Percentiles rank a stretch among this genome's conserved stretches.
Conservation (phyloP, 257 asterid genomes). For the Nicotiana undulata region DNA sequence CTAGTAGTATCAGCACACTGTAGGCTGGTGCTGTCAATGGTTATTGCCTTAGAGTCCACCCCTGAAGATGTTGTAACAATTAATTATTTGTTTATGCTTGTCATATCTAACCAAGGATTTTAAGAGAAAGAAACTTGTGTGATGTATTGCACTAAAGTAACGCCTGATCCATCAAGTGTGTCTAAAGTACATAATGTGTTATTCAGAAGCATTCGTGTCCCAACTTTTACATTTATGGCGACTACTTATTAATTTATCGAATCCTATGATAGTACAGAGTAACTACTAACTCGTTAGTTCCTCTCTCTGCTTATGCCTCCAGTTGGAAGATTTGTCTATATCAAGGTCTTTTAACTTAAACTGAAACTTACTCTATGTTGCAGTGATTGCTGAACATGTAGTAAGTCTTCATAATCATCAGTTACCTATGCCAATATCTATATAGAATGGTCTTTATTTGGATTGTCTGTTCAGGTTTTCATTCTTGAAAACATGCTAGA, state of each 20-base stretch:
- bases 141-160: neutral
- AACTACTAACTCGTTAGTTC: neutral
- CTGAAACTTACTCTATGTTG: neutral
- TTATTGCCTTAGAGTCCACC: neutral
- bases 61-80: neutral
- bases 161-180: neutral
- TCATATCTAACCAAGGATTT: neutral
- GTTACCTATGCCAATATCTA: neutral
- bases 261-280: neutral
- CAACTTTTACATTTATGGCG: neutral
- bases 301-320: neutral
- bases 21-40: neutral
- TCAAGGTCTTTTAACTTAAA: neutral
- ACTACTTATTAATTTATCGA: neutral
- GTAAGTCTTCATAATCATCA: neutral
- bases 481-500: neutral
- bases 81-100: neutral
- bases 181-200: neutral
- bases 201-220: neutral
- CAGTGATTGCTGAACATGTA: neutral
- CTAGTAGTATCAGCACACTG: neutral
- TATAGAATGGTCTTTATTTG: neutral
- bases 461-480: neutral
- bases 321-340: neutral
- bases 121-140: neutral